Evolutionary conservation across 495 filamentous ascomycete species (phyloP).

Genomic region (Neurospora sp.): DNA sequence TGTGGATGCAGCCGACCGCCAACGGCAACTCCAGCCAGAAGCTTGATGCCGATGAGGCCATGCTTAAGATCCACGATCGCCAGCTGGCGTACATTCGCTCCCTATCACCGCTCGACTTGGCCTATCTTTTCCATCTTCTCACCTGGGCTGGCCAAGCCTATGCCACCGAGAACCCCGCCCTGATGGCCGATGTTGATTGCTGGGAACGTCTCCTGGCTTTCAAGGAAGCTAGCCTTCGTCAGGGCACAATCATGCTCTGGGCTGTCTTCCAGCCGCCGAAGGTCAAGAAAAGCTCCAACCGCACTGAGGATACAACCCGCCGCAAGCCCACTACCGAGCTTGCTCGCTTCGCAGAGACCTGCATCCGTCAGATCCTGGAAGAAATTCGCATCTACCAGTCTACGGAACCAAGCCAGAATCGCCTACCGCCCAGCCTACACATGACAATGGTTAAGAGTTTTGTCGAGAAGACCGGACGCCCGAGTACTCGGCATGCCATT

Average conservation of each 20-base stretch:
- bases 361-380: background rate
- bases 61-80: background rate
- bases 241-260: slow-evolving; percentile 12
- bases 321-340: background rate
- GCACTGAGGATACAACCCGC: background rate
- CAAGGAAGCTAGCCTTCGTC: slow-evolving; percentile 9
- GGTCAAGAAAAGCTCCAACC: background rate
- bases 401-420: background rate
- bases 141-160: slow-evolving; percentile 7
- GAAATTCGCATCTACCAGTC: background rate
- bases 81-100: slow-evolving; percentile 12
- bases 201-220: slow-evolving; percentile 5
- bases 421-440: background rate
- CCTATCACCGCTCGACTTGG: slow-evolving; percentile 12
- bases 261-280: background rate
- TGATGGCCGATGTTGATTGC: background rate
- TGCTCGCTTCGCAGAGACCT: background rate
- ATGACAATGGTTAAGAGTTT: background rate
- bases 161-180: background rate
- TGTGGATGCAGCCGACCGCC: background rate
- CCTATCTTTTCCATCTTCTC: slow-evolving; percentile 10
- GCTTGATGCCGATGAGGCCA: background rate
- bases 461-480: background rate
- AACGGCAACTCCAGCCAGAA: background rate
- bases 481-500: background rate